Conservation (phyloP, 768 basidiomycete species). For the Neoboletus magnificus region DNA sequence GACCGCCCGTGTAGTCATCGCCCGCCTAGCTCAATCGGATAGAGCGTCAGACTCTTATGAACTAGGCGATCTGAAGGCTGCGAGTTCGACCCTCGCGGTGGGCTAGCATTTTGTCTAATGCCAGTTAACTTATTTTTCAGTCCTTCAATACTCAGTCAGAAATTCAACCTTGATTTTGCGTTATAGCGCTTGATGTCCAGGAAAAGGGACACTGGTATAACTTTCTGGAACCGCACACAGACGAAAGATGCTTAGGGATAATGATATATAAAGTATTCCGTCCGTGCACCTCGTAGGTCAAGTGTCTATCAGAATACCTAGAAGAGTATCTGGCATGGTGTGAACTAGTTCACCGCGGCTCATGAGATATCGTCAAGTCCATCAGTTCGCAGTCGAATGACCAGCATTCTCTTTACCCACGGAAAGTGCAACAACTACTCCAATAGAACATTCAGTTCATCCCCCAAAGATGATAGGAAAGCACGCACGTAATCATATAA, state of each 20-base stretch:
- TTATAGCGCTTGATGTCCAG: not conserved
- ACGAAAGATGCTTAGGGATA: constrained; percentile 11
- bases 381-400: constrained; percentile 20
- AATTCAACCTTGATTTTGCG: not conserved
- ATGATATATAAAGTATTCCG: constrained; percentile 21
- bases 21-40: constrained; percentile 69
- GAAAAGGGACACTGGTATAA: not conserved
- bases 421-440: constrained; percentile 76
- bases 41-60: constrained; percentile 64
- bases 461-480: not conserved
- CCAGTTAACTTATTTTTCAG: not conserved
- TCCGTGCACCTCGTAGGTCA: constrained; percentile 12
- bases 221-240: not conserved
- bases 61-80: constrained; percentile 54
- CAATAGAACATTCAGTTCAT: not conserved
- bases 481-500: constrained; percentile 69
- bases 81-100: constrained; percentile 65
- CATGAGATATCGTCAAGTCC: constrained; percentile 18
- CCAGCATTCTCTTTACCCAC: constrained; percentile 48
- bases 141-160: not conserved
- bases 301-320: constrained; percentile 1
- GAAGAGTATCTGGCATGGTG: not conserved
- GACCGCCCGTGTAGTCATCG: constrained; percentile 2
- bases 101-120: constrained; percentile 38
- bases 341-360: constrained; percentile 1